Base-by-base conservation (phyloP, 2,329 filamentous ascomycete genomes). In the Penicillium concentricum region DNA sequence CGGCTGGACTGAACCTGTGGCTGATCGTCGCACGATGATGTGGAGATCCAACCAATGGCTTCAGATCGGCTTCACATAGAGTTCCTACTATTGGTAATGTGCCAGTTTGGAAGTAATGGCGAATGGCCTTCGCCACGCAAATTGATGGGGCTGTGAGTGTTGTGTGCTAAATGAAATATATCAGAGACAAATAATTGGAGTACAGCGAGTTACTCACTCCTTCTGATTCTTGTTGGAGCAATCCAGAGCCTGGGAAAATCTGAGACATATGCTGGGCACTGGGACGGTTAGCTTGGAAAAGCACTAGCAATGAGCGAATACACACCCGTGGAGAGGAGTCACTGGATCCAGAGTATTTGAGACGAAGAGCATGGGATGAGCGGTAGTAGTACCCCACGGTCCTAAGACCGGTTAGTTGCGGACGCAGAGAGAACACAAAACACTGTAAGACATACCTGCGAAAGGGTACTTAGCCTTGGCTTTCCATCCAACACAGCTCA, bases 311-410 rank as follows among this genome's bases (percentile, higher is more conserved):
- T 6, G 8, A 26, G 12, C 1, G 22, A n/a, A 39, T 13, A 45
- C 56, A 20, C 60, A 72, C 70, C 64, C 74, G 20, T 61, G 57
- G 46, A 86, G 69, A 3, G 84, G 84, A 0, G 84, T 87, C 0
- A 87, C 82, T 0, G 85, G 85, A 55, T 87, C 84, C 15, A 81
- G 75, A 0, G 79, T 81, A 63, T 83, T 86, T 35, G 79, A 81
- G 13, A 86, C 71, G 65, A 85, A 82, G 7, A 87, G 74, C 32
- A 87, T 73, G 0, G 84, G 84, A 60, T 82, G 78, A 6, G 77
- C 68, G 1, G 72, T 72, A n/a, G 66, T 61, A 28, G 67, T 69
- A 41, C 66, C 68, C 41, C 65, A 64, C 20, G 69, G 68, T 7
- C 63, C 68, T 72, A 15, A 35, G 28, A 32, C 18, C 10, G 16